phyloP scores from a whole-genome alignment of 257 asterid genomes.

The Mentha longifolia region DNA sequence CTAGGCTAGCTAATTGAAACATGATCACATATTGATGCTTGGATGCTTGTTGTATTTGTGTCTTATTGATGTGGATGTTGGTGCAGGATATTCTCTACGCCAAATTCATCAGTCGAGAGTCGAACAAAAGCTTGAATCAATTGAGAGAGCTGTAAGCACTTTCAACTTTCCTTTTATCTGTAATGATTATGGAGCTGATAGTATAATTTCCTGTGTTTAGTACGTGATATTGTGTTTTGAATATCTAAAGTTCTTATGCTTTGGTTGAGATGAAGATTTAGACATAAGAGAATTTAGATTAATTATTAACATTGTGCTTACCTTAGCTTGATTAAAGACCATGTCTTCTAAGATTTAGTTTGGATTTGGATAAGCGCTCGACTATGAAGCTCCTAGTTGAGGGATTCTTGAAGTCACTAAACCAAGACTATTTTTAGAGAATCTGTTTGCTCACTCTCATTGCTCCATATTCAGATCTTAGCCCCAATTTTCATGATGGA shows the following conservation, averaged over 20 bases:
- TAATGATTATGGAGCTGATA: constrained; percentile 6
- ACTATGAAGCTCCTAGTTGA: constrained; percentile 8
- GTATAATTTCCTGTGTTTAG: not conserved
- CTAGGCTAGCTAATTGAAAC: not conserved
- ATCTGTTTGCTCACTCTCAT: not conserved
- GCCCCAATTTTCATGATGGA: not conserved
- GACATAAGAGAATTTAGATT: not conserved
- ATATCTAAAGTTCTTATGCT: not conserved
- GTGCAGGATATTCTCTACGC: constrained; percentile 80
- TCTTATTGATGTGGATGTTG: constrained; percentile 25
- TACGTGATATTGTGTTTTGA: not conserved
- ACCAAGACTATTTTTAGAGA: not conserved
- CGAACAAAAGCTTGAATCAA: constrained; percentile 77
- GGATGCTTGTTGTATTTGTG: constrained; percentile 11
- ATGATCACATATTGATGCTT: constrained; percentile 19
- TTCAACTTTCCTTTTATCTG: constrained; percentile 15
- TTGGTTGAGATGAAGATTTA: not conserved
- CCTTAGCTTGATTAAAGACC: not conserved
- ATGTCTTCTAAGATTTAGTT: not conserved
- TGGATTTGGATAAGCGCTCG: not conserved
- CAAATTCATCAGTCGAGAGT: constrained; percentile 76
- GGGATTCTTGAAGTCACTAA: constrained; percentile 10
- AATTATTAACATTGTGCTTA: not conserved
- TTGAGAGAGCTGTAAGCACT: constrained; percentile 76
- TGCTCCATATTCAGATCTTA: not conserved